Evolutionary conservation across 2,329 filamentous ascomycete genomes (phyloP), one percentile per base, ranked within the genome.

Genomic region (Exophiala dermatitidis): DNA sequence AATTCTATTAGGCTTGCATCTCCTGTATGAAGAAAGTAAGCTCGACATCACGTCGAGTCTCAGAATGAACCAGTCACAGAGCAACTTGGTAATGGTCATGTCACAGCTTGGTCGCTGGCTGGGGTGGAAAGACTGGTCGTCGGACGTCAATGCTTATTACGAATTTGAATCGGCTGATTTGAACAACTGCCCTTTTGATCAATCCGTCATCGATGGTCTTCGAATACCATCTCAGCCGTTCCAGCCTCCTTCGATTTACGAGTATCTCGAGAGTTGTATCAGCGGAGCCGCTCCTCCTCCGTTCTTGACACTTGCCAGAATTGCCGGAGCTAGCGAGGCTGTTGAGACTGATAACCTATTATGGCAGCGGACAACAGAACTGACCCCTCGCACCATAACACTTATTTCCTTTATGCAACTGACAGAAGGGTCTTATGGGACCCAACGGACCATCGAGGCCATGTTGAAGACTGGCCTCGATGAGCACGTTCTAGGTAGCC

Each of bases 1-100:
- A 48, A 78, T 91, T 36, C 74, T 94, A 59, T 74, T 84, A 37
- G 85, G 81, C 0, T 74, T 98, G 8, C 93, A 98, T 70, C 75
- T 97, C 2, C 74, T 95, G n/a, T 78, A 86, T 0, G 91, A 98
- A 67, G 93, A 98, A 67, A 78, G 86, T 58, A 97, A 95, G 66
- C 78, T 98, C 1, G 82, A 88, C 56, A 79, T 84, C 2, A 74
- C 75, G 42, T 70, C 71, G n/a, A 75, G 79, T 57, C 67, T 70
- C n/a, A 52, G 44, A 45, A 69, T 74, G 7, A 69, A 66, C 45
- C 68, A 68, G 19, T 71, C 75, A 40, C 62, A 71, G 26, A 70
- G 74, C 9, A 74, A 77, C 40, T 70, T 97, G 26, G 80, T 82
- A n/a, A 83, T 86, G 10, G 69, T 96, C 1, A 72, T 97, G 41